phyloP scores from a whole-genome alignment of 768 basidiomycete species.

The Mycena rosella region DNA sequence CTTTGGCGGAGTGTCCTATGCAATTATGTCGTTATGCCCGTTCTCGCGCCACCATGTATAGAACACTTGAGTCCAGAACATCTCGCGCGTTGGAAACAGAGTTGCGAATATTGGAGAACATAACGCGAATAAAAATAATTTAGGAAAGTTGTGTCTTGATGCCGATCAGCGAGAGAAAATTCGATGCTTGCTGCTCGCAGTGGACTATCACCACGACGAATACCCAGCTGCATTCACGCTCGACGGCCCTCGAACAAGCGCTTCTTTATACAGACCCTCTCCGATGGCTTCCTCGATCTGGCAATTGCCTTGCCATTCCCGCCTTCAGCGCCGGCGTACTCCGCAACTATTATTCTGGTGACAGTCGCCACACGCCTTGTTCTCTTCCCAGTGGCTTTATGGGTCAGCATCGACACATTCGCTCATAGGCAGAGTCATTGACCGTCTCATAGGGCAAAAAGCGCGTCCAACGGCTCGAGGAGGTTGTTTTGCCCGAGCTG shows the following conservation, averaged over 20 bases:
- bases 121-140: too few relatives aligned
- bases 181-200: constrained; percentile 32
- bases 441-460: constrained; percentile 64
- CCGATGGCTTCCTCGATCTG: constrained; percentile 81
- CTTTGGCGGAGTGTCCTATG: constrained; percentile 39
- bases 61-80: constrained; percentile 16
- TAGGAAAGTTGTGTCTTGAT: too few relatives aligned
- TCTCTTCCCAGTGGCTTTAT: constrained; percentile 80
- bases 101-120: background rate
- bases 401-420: constrained; percentile 62
- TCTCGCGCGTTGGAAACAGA: background rate
- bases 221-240: constrained; percentile 17
- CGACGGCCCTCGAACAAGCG: constrained; percentile 29
- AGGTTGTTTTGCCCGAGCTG: constrained; percentile 70
- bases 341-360: constrained; percentile 79
- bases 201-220: constrained; percentile 27
- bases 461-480: constrained; percentile 71
- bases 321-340: constrained; percentile 75
- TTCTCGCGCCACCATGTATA: constrained; percentile 33
- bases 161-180: background rate
- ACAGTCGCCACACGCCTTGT: constrained; percentile 72
- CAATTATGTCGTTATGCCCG: constrained; percentile 48
- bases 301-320: constrained; percentile 82
- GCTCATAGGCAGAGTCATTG: constrained; percentile 10
- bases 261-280: constrained; percentile 56